These are phyloP conservation scores for Podila epicladia DNA, from an alignment of 192 early-diverging fungal genomes.

Conservation along the genomic window DNA sequence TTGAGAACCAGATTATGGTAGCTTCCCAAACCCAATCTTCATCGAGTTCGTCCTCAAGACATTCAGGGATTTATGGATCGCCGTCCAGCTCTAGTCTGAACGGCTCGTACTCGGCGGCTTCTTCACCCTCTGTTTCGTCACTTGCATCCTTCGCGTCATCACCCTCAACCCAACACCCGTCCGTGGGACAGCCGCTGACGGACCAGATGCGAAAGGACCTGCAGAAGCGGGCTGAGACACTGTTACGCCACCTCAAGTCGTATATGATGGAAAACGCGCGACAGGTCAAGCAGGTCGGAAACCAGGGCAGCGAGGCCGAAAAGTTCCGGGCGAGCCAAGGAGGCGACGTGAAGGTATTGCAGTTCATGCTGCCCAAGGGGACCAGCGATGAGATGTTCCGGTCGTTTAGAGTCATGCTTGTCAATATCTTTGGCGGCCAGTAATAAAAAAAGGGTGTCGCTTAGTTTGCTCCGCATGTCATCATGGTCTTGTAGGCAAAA, in stretches of 20 bases:
- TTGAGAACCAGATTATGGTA: constrained; percentile 30
- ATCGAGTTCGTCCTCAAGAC: constrained; percentile 2
- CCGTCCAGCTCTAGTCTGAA: constrained; percentile 3
- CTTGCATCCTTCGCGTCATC: constrained; percentile 11
- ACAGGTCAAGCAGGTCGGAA: constrained; percentile 53
- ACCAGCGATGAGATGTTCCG: constrained; percentile 58
- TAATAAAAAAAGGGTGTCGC: constrained; percentile 4
- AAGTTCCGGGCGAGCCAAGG: constrained; percentile 49
- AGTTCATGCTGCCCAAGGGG: constrained; percentile 61
- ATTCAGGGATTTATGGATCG: constrained; percentile 14
- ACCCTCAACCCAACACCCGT: not conserved
- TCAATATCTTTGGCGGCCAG: constrained; percentile 58
- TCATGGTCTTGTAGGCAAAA: too few relatives aligned
- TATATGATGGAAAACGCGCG: constrained; percentile 66
- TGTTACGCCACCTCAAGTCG: constrained; percentile 63
- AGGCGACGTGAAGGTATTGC: constrained; percentile 55
- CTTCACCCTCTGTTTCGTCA: constrained; percentile 19
- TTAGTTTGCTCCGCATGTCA: too few relatives aligned
- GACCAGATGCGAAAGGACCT: constrained; percentile 54
- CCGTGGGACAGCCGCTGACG: not conserved
- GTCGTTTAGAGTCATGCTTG: constrained; percentile 54
- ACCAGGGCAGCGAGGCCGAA: constrained; percentile 54
- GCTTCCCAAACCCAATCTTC: not conserved
- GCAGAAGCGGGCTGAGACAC: constrained; percentile 54
- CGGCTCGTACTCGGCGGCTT: not conserved